phyloP scores from a whole-genome alignment of 1,284 basidiomycete genomes.

The Ustilago esculenta region DNA sequence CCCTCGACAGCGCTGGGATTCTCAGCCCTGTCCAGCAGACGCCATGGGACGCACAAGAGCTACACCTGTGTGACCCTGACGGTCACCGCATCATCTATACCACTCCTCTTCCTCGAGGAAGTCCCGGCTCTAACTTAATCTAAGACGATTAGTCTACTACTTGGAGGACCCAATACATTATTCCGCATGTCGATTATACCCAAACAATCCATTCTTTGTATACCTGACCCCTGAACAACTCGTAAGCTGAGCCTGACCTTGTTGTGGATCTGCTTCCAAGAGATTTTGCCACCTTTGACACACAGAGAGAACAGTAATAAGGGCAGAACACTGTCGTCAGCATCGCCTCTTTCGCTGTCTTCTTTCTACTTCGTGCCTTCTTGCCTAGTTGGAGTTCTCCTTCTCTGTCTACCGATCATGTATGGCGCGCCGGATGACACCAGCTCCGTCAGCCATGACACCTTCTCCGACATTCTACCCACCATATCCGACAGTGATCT shows the following conservation, averaged over 20 bases:
- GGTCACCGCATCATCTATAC: conserved; percentile 45
- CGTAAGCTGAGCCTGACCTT: no score
- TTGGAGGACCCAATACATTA: not conserved
- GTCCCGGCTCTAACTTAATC: conserved; percentile 7
- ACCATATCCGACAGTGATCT: conserved; percentile 33
- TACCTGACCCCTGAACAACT: no score
- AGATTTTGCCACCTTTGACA: no score
- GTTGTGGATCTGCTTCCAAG: no score
- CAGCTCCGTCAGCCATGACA: conserved; percentile 14
- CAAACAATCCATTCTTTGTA: conserved; percentile 23
- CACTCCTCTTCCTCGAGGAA: conserved; percentile 22
- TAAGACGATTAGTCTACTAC: not conserved
- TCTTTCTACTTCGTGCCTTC: not conserved
- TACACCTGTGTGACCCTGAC: conserved; percentile 41
- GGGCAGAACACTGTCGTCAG: no score
- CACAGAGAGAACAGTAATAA: no score
- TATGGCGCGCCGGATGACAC: conserved; percentile 33
- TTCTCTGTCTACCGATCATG: conserved; percentile 6
- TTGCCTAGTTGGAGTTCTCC: not conserved
- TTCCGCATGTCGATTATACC: conserved; percentile 22
- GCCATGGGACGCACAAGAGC: conserved; percentile 45
- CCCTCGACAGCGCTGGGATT: conserved; percentile 10
- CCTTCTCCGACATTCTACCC: not conserved
- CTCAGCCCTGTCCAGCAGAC: conserved; percentile 35
- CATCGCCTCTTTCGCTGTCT: not conserved